Evolutionary conservation across 2,329 filamentous ascomycete genomes (phyloP).

Genomic region (Lecanicillium sp.): DNA sequence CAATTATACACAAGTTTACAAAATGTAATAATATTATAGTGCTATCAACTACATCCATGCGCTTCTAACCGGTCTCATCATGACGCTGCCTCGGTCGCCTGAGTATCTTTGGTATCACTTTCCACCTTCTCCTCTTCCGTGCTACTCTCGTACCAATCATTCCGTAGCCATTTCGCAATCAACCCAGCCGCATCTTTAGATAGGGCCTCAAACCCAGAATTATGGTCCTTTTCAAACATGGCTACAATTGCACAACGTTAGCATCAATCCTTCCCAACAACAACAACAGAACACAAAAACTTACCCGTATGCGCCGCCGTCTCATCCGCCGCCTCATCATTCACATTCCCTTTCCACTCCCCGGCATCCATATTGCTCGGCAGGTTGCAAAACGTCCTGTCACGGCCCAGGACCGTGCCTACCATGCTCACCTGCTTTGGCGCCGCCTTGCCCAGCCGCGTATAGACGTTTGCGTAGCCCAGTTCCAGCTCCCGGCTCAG

Average conservation of each 20-base stretch:
- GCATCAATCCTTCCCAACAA: slow-evolving; percentile 5
- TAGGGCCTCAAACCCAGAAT: slow-evolving; percentile 65
- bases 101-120: too few species aligned
- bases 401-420: slow-evolving; percentile 53
- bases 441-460: slow-evolving; percentile 62
- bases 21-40: too few species aligned
- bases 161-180: slow-evolving; percentile 57
- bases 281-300: too few species aligned
- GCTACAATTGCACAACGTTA: slow-evolving; percentile 26
- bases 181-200: slow-evolving; percentile 56
- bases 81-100: too few species aligned
- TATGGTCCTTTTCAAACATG: slow-evolving; percentile 67
- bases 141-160: slow-evolving; percentile 59
- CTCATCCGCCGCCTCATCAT: slow-evolving; percentile 74
- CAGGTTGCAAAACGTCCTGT: slow-evolving; percentile 84
- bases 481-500: slow-evolving; percentile 59
- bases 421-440: slow-evolving; percentile 45
- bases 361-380: slow-evolving; percentile 49
- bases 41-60: too few species aligned
- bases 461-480: slow-evolving; percentile 83
- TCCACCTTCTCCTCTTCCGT: slow-evolving; percentile 19
- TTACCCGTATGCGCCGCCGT: slow-evolving; percentile 68
- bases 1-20: not conserved
- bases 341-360: slow-evolving; percentile 64
- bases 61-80: too few species aligned